Evolutionary conservation across 2,329 filamentous ascomycete species (phyloP).

Genomic region (Venturia asperata): DNA sequence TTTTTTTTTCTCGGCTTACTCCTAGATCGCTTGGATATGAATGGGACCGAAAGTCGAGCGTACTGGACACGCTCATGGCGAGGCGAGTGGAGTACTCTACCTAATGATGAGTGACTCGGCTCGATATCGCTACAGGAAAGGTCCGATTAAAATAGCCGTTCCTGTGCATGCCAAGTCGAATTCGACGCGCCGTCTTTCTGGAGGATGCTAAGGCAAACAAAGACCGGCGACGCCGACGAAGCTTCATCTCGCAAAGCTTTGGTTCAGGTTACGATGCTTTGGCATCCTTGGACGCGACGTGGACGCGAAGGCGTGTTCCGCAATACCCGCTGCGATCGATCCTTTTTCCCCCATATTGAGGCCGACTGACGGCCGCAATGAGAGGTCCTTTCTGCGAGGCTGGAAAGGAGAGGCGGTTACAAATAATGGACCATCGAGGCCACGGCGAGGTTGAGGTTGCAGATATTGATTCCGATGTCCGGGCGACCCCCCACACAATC

Average conservation of each 20-base stretch:
- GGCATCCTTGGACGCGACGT: background rate
- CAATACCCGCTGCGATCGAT: background rate
- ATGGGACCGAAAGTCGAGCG: slow-evolving; percentile 42
- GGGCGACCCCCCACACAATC: background rate
- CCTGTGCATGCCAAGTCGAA: background rate
- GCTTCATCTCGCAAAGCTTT: background rate
- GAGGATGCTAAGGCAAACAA: background rate
- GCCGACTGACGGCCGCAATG: background rate
- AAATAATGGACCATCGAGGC: no score
- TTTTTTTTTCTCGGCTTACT: background rate
- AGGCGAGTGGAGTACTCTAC: slow-evolving; percentile 27
- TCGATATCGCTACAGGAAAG: slow-evolving; percentile 1
- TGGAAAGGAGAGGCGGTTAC: background rate
- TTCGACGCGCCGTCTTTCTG: background rate
- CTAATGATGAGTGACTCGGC: slow-evolving; percentile 16
- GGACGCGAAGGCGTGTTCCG: background rate
- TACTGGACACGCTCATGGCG: slow-evolving; percentile 44
- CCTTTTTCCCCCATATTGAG: background rate
- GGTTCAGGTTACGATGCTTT: background rate
- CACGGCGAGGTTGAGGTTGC: background rate
- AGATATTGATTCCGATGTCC: background rate
- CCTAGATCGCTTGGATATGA: slow-evolving; percentile 36
- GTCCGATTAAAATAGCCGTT: background rate
- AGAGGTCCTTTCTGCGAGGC: background rate
- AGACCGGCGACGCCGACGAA: background rate